Conservation (phyloP, 352 stramenopile species). For the Phytopythium sindhum region DNA sequence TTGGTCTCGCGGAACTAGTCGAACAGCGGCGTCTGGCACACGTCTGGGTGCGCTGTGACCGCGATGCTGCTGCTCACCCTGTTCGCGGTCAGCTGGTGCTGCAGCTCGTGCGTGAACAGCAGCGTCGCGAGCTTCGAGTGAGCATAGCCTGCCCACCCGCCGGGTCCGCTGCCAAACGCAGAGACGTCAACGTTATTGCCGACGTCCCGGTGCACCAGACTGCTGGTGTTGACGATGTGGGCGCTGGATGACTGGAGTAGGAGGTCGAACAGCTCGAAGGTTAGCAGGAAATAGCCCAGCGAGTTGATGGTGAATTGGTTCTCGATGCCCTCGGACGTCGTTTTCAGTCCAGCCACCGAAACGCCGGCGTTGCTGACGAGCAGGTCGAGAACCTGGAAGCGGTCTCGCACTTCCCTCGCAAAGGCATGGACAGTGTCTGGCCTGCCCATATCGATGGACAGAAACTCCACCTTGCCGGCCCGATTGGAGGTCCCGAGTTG, state of each 20-base stretch:
- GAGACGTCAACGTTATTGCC: conserved; percentile 24
- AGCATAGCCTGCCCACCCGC: conserved; percentile 27
- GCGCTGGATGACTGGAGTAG: conserved; percentile 18
- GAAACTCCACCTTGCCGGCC: conserved; percentile 31
- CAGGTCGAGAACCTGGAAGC: conserved; percentile 34
- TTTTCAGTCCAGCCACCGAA: conserved; percentile 18
- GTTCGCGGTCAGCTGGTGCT: conserved; percentile 23
- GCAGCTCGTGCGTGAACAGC: conserved; percentile 48
- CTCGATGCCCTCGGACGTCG: conserved; percentile 25
- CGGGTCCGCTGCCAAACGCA: conserved; percentile 18
- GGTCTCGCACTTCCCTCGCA: conserved; percentile 17
- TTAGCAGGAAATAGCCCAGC: conserved; percentile 53
- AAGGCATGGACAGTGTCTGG: conserved; percentile 37
- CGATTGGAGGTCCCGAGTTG: conserved; percentile 5
- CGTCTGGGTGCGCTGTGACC: conserved; percentile 31
- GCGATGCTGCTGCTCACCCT: conserved; percentile 26
- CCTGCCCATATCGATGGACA: conserved; percentile 38
- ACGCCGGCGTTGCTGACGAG: conserved; percentile 73
- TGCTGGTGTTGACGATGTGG: conserved; percentile 42
- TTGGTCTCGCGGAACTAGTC: conserved; percentile 30
- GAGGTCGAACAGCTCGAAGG: conserved; percentile 31
- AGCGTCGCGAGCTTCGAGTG: conserved; percentile 46
- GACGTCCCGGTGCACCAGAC: conserved; percentile 29
- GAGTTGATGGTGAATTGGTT: conserved; percentile 48
- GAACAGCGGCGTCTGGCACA: conserved; percentile 34